Base-by-base conservation (phyloP, 208 protist species). In the Crithidia sp. region DNA sequence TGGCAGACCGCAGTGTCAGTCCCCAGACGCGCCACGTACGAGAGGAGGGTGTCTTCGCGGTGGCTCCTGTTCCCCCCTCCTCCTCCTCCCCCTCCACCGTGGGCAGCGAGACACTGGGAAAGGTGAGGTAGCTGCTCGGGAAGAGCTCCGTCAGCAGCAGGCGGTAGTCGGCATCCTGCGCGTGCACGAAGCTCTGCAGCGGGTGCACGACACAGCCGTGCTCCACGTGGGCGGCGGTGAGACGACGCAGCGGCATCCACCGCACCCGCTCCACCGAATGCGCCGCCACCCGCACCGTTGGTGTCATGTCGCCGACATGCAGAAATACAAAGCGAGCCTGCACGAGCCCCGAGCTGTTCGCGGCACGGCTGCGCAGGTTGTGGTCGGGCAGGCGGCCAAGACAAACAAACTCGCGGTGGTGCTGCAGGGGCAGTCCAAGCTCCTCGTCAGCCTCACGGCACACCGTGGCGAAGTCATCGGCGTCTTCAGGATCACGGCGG, bases 281-380 rank as follows among this genome's bases (percentile, higher is more conserved):
- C 3, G 61, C 39, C 4, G 83, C 81, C 68, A 89, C 47, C 39
- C 53, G 66, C 62, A 89, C 74, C 2, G 84, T 81, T n/a, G 88
- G 91, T 12, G 88, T 85, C 56, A 90, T 64, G 36, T 85, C 85
- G 2, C 89, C 88, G 2, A 88, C 83, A 67, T 96, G 88, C 13
- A 96, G 62, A 69, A 90, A 93, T 2, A 96, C 87, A 74, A 94
- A 96, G 17, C 89, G 86, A 2, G 87, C 73, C 75, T 93, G 88
- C 61, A 93, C 85, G 4, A 82, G 57, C 7, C 77, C 77, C 0
- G 62, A 40, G 37, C 50, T 56, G 19, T 59, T 56, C 5, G 80
- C 54, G 53, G 44, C 57, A 17, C 85, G 79, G 59, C 76, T 81
- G 49, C 70, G 76, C 66, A 88, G 52, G 12, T 45, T n/a, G 73